These are phyloP conservation scores for Candida chauliodis DNA, from an alignment of 805 yeast species.

Conservation along the genomic window DNA sequence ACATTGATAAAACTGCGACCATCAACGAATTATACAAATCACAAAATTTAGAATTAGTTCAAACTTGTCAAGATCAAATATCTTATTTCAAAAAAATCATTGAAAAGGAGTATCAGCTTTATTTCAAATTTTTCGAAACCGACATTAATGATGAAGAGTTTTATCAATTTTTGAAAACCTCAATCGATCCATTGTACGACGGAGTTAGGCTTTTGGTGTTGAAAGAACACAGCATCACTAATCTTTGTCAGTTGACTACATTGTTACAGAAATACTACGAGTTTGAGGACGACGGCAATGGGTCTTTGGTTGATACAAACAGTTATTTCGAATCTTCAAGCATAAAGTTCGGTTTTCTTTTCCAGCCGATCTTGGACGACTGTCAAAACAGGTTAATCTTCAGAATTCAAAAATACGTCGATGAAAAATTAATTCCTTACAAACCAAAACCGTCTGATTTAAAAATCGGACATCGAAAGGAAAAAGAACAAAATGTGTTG, in stretches of 20 bases:
- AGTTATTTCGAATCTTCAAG: constrained; percentile 18
- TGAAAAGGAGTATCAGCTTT: constrained; percentile 59
- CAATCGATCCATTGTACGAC: constrained; percentile 79
- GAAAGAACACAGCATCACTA: constrained; percentile 64
- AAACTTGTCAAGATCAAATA: constrained; percentile 59
- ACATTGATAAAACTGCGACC: constrained; percentile 33
- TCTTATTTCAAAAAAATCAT: constrained; percentile 57
- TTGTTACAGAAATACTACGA: constrained; percentile 66
- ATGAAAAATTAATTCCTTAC: constrained; percentile 62
- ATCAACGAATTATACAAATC: constrained; percentile 11
- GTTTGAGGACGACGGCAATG: constrained; percentile 45
- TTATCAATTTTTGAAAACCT: constrained; percentile 55
- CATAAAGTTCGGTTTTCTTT: constrained; percentile 54
- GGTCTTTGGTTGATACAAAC: constrained; percentile 11
- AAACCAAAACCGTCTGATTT: constrained; percentile 68
- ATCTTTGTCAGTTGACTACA: constrained; percentile 72
- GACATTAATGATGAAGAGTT: constrained; percentile 9
- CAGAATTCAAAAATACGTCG: constrained; percentile 70
- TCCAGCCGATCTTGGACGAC: constrained; percentile 70
- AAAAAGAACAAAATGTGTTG: constrained; percentile 12
- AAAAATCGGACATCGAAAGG: constrained; percentile 44
- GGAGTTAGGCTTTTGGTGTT: constrained; percentile 61
- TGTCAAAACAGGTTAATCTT: constrained; percentile 79
- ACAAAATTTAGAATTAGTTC: constrained; percentile 42
- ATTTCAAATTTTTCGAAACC: constrained; percentile 46